phyloP scores from a whole-genome alignment of 306 rosid genomes.

The Lagenaria siceraria region DNA sequence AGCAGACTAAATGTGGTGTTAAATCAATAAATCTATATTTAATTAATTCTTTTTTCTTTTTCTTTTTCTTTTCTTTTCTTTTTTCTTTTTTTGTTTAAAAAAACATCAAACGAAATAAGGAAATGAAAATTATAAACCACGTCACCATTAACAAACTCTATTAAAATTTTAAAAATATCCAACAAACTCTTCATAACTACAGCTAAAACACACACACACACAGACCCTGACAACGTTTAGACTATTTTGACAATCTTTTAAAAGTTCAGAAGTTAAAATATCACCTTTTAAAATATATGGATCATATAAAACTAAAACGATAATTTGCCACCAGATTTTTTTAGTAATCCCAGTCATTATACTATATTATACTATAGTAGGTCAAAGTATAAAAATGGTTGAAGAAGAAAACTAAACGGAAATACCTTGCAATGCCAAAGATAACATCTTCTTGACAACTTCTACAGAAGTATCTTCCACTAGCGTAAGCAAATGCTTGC shows the following conservation, averaged over 20 bases:
- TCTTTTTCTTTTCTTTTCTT: too few species aligned
- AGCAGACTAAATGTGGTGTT: neutral
- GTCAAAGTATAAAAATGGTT: neutral
- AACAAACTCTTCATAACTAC: neutral
- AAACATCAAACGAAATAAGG: neutral
- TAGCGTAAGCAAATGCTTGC: slow-evolving; percentile 61
- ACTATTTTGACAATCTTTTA: neutral
- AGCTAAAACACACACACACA: neutral
- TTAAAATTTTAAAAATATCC: neutral
- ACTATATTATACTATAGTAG: neutral
- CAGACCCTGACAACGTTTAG: neutral
- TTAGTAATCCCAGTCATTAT: neutral
- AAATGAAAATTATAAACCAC: neutral
- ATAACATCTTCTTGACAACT: slow-evolving; percentile 52
- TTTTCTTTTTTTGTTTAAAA: neutral
- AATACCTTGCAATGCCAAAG: slow-evolving; percentile 67
- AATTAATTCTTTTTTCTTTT: too few species aligned
- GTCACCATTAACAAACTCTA: neutral
- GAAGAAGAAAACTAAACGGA: neutral
- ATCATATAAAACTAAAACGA: neutral
- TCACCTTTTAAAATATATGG: neutral
- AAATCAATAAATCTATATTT: neutral
- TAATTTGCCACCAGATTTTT: neutral
- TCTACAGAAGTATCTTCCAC: slow-evolving; percentile 72
- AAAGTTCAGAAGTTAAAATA: neutral